Evolutionary conservation across 805 yeast genomes (phyloP), one percentile per base, ranked within the genome.

Genomic region (Candida michaelii): DNA sequence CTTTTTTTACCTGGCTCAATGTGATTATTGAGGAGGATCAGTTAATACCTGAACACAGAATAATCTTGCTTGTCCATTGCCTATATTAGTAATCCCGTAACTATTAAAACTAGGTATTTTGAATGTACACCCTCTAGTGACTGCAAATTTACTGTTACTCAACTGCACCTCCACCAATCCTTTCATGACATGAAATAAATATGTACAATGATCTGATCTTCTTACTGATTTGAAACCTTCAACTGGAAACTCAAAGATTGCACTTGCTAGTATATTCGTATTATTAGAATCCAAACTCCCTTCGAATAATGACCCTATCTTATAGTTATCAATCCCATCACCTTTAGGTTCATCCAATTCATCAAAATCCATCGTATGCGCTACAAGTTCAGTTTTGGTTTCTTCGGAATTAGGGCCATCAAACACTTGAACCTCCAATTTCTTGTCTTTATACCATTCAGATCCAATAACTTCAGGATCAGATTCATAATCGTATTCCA

Each of bases 51-150:
- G 96, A 1, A 85, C 89, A 55, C 87, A 89, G 59, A 85, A 88
- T 55, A 89, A 53, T 42, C 77, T 73, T 0, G 84, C 89, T 25
- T 71, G 72, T 13, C 65, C 68, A 24, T 70, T 64, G 0, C 89
- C 85, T 30, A 70, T 72, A 55, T 87, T 87, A 36, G 72, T 73
- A 49, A 89, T 74, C 13, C 84, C 78, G 60, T 87, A 89, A 32
- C 74, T 72, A 56, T 85, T 86, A 4, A 83, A 84, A 65, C 84
- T 77, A 1, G 97, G 97, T 5, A 90, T 74, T 53, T 85, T 86
- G 53, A 89, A 83, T 4, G 91, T 77, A 40, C 95, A 84, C 1
- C 96, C 96, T 42, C 73, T 67, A 0, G 77, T 72, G 5, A 82
- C 84, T 3, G 80, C 63, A 57, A 89, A 86, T 16, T 66, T 71